These are phyloP conservation scores for Eimeria acervulina DNA, from an alignment of 169 alveolate species.

Conservation along the genomic window DNA sequence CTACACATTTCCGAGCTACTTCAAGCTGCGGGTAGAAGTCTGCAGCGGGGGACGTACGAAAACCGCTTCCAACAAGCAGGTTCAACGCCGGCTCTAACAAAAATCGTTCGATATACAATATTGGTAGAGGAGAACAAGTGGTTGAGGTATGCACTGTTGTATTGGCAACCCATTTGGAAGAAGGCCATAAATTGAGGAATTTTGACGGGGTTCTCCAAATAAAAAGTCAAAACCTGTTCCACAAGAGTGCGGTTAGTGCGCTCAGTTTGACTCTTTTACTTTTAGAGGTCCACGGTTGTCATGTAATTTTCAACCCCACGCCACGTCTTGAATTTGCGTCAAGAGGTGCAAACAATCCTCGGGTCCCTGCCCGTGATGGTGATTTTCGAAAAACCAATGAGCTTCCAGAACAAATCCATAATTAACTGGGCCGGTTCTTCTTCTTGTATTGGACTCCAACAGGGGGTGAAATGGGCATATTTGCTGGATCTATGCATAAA, in stretches of 20 bases:
- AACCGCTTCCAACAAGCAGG: neutral
- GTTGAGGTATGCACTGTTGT: neutral
- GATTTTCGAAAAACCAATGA: neutral
- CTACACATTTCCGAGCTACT: neutral
- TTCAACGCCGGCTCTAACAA: neutral
- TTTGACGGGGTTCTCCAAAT: neutral
- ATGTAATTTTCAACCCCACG: neutral
- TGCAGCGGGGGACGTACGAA: neutral
- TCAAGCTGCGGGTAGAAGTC: neutral
- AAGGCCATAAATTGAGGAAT: neutral
- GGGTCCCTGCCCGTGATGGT: neutral
- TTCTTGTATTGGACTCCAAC: no score
- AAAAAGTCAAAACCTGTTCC: neutral
- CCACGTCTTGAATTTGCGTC: neutral
- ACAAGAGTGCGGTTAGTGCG: neutral
- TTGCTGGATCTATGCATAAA: no score
- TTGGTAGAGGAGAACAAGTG: neutral
- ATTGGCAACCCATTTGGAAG: neutral
- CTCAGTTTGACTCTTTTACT: neutral
- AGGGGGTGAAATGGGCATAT: no score
- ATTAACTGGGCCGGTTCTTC: no score
- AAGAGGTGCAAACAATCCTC: neutral
- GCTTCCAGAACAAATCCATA: no score
- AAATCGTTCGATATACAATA: neutral
- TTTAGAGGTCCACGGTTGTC: neutral